phyloP scores from a whole-genome alignment of 805 yeast genomes.

The Isabelozyma gotoi region DNA sequence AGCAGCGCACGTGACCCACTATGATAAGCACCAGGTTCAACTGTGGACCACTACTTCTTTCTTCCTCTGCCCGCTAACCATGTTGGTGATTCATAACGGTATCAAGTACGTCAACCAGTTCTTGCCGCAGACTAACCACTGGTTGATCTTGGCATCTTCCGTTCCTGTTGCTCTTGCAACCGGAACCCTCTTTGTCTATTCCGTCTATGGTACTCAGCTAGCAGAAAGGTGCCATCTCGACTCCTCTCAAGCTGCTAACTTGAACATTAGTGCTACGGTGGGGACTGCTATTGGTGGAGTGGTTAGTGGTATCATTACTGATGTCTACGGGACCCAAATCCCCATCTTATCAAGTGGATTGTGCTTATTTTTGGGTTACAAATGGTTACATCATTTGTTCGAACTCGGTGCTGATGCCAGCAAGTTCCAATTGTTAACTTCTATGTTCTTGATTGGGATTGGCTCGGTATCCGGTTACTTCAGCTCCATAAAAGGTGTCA shows the following conservation, averaged over 20 bases:
- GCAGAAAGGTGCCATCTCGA: slow-evolving; percentile 28
- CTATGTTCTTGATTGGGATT: slow-evolving; percentile 32
- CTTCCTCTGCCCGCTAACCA: slow-evolving; percentile 1
- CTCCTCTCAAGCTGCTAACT: slow-evolving; percentile 27
- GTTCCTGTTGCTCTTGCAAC: slow-evolving; percentile 33
- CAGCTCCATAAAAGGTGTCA: slow-evolving; percentile 33
- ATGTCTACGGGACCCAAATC: slow-evolving; percentile 31
- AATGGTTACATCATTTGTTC: slow-evolving; percentile 24
- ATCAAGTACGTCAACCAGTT: slow-evolving; percentile 15
- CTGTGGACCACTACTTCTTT: neutral
- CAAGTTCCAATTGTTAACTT: slow-evolving; percentile 11
- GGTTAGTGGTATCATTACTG: slow-evolving; percentile 31
- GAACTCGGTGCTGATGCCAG: slow-evolving; percentile 15
- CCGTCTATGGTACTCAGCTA: slow-evolving; percentile 31
- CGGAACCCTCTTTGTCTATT: slow-evolving; percentile 34
- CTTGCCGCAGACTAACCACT: slow-evolving; percentile 24
- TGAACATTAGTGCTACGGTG: slow-evolving; percentile 29
- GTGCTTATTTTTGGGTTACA: slow-evolving; percentile 24
- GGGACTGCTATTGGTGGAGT: slow-evolving; percentile 35
- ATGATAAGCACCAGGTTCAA: neutral
- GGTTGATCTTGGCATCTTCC: slow-evolving; percentile 23
- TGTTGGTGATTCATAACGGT: slow-evolving; percentile 12
- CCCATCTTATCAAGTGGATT: slow-evolving; percentile 29
- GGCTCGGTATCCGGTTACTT: slow-evolving; percentile 35
- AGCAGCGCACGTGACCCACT: neutral